Percentiles rank a stretch among this genome's conserved stretches.
Evolutionary conservation across 1,284 basidiomycete species (phyloP).

Genomic region (Somion occarium): DNA sequence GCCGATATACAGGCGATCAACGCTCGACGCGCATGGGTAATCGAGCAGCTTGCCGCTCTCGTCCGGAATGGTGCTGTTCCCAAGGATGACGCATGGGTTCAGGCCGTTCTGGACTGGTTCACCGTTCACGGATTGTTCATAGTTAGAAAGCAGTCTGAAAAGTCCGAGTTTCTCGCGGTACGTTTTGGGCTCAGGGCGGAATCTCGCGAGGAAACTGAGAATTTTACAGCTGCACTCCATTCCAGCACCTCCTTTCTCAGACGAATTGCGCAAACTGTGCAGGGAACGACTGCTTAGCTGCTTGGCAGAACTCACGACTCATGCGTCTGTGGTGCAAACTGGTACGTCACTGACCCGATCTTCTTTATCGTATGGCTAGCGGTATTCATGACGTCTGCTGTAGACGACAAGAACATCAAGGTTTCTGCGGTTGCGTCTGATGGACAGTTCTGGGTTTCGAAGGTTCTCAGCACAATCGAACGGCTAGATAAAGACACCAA

Average conservation of each 20-base stretch:
- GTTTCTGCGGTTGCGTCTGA: constrained; percentile 59
- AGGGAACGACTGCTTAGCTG: constrained; percentile 70
- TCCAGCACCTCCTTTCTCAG: constrained; percentile 71
- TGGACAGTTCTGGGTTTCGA: constrained; percentile 79
- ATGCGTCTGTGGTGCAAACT: constrained; percentile 46
- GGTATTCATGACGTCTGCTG: constrained; percentile 11
- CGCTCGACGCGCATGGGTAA: constrained; percentile 71
- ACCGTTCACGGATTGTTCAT: constrained; percentile 81
- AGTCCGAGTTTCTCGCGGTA: constrained; percentile 59
- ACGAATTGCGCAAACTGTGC: constrained; percentile 61
- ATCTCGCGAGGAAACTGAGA: not conserved
- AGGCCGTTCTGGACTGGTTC: constrained; percentile 77
- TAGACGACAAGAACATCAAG: constrained; percentile 49
- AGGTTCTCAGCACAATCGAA: constrained; percentile 59
- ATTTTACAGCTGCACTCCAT: constrained; percentile 48
- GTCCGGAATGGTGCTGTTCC: constrained; percentile 80
- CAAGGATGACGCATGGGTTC: constrained; percentile 77
- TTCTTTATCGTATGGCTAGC: not conserved
- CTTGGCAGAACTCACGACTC: constrained; percentile 71
- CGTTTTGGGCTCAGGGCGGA: constrained; percentile 23
- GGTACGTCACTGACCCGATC: constrained; percentile 3
- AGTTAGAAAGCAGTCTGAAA: constrained; percentile 70
- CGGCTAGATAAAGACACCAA: constrained; percentile 65
- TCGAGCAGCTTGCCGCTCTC: constrained; percentile 82
- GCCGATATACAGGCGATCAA: constrained; percentile 44